A percentile compares a stretch with the other conserved stretches of the same genome.
These are phyloP conservation scores for Craspedostauros australis DNA, from an alignment of 108 stramenopile genomes.

Conservation along the genomic window DNA sequence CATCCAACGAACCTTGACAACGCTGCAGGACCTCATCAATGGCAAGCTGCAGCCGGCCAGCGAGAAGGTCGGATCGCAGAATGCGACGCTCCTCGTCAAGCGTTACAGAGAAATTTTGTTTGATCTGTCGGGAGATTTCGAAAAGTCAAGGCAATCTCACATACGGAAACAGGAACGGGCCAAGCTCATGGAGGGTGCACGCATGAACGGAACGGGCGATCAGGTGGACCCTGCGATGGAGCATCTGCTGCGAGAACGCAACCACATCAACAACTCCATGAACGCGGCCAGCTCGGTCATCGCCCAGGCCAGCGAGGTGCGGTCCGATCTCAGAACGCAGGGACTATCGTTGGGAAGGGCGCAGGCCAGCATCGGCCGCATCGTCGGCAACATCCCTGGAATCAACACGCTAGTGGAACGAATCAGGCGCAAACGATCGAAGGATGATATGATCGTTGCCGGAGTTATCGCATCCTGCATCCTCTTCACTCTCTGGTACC, in stretches of 20 bases:
- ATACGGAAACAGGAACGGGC: slow-evolving; percentile 52
- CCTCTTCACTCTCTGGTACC: slow-evolving; percentile 81
- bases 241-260: slow-evolving; percentile 72
- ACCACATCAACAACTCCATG: slow-evolving; percentile 69
- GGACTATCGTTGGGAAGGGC: slow-evolving; percentile 55
- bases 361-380: slow-evolving; percentile 40
- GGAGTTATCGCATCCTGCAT: slow-evolving; percentile 84
- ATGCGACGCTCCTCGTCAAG: slow-evolving; percentile 56
- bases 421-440: slow-evolving; percentile 62
- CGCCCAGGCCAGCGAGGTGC: slow-evolving; percentile 61
- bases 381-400: slow-evolving; percentile 74
- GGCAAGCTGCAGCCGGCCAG: slow-evolving; percentile 59
- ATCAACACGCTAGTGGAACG: slow-evolving; percentile 69
- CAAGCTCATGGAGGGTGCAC: slow-evolving; percentile 62
- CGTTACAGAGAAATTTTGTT: slow-evolving; percentile 84
- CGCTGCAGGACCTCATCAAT: slow-evolving; percentile 61
- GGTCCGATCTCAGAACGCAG: slow-evolving; percentile 55
- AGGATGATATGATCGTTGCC: slow-evolving; percentile 77
- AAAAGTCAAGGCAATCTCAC: slow-evolving; percentile 50
- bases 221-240: slow-evolving; percentile 56
- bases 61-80: slow-evolving; percentile 40
- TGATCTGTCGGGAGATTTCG: slow-evolving; percentile 66
- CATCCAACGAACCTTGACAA: slow-evolving; percentile 59
- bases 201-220: slow-evolving; percentile 5
- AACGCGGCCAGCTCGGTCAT: slow-evolving; percentile 56